These are phyloP conservation scores for Penicillium sp. DNA, from an alignment of 2,329 filamentous ascomycete genomes.

Conservation along the genomic window DNA sequence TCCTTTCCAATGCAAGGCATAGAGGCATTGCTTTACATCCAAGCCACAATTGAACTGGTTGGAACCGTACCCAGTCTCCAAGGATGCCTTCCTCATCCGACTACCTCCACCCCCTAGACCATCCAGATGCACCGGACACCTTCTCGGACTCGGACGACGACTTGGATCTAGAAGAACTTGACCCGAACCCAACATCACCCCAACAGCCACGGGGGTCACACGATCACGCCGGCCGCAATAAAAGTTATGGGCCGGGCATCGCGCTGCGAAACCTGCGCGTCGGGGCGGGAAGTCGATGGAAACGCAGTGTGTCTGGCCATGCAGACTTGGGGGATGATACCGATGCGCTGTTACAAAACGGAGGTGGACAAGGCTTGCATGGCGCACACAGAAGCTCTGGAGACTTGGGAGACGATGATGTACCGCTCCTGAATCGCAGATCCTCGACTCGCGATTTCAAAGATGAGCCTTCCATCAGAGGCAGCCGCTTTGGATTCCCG, in stretches of 20 bases:
- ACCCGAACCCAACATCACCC: constrained; percentile 33
- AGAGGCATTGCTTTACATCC: constrained; percentile 17
- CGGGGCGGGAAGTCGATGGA: constrained; percentile 45
- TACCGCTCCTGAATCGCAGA: constrained; percentile 60
- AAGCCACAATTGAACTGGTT: constrained; percentile 11
- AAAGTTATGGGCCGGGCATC: constrained; percentile 40
- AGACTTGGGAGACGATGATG: constrained; percentile 62
- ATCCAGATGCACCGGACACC: constrained; percentile 32
- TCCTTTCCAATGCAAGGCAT: constrained; percentile 10
- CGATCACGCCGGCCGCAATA: constrained; percentile 28
- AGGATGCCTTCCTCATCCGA: constrained; percentile 39
- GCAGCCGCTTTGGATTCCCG: constrained; percentile 60
- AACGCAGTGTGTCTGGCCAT: constrained; percentile 37
- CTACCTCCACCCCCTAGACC: constrained; percentile 34
- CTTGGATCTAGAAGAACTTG: constrained; percentile 47
- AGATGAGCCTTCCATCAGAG: constrained; percentile 44
- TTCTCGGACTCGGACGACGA: constrained; percentile 44
- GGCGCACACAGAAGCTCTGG: constrained; percentile 59
- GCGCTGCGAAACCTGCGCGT: constrained; percentile 51
- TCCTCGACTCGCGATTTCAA: constrained; percentile 33
- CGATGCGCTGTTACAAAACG: constrained; percentile 62
- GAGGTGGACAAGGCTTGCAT: constrained; percentile 52
- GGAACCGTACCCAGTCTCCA: background rate
- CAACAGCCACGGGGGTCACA: constrained; percentile 25
- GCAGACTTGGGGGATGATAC: constrained; percentile 57